A percentile compares a stretch with the other conserved stretches of the same genome.
Evolutionary conservation across 257 asterid species (phyloP).

Genomic region (Fraxinus excelsior): DNA sequence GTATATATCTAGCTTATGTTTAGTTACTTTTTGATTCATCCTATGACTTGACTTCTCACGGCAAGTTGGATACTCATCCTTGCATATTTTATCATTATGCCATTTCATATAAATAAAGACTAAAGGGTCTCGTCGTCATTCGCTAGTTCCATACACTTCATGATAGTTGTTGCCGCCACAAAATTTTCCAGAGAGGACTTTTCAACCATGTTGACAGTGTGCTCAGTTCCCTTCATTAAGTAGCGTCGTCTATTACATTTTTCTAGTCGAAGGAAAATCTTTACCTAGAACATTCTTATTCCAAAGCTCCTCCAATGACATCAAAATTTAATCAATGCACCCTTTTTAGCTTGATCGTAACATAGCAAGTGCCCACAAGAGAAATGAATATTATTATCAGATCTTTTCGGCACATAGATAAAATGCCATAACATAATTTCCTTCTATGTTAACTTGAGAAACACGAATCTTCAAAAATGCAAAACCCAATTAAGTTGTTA

Average conservation of each 20-base stretch:
- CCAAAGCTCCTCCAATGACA: not conserved
- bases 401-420: not conserved
- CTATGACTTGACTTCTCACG: too few species aligned
- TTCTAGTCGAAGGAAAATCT: not conserved
- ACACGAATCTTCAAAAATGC: not conserved
- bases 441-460: not conserved
- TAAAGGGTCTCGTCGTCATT: too few species aligned
- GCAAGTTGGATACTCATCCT: too few species aligned
- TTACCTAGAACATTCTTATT: not conserved
- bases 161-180: not conserved
- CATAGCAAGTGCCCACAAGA: not conserved
- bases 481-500: not conserved
- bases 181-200: not conserved
- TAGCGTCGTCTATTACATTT: not conserved
- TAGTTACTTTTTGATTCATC: too few species aligned
- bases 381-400: not conserved
- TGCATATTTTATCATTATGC: too few species aligned
- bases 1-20: too few species aligned
- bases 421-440: not conserved
- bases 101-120: too few species aligned
- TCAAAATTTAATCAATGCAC: not conserved
- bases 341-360: not conserved
- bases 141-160: not conserved
- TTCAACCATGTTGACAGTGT: not conserved
- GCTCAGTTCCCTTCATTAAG: not conserved